phyloP scores from a whole-genome alignment of 1,284 basidiomycete species.

The Ustilago crameri region DNA sequence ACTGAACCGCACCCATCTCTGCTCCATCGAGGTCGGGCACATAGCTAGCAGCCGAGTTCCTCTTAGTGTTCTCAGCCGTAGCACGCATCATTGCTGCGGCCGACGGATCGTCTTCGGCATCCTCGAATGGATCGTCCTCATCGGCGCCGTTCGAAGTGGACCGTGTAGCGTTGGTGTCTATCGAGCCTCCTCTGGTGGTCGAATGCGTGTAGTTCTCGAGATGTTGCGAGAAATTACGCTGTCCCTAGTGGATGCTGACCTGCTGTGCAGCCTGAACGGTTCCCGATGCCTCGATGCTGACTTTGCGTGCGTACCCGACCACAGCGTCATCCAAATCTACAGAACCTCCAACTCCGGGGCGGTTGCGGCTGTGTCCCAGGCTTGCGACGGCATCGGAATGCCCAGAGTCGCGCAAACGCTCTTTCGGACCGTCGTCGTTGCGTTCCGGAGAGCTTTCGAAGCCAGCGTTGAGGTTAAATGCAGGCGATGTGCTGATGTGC shows the following conservation, averaged over 20 bases:
- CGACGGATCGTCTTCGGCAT: conserved; percentile 49
- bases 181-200: conserved; percentile 12
- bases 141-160: conserved; percentile 2
- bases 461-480: conserved; percentile 48
- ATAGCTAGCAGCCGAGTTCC: conserved; percentile 41
- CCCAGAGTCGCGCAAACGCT: conserved; percentile 9
- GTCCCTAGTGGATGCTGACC: conserved; percentile 40
- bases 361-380: conserved; percentile 10
- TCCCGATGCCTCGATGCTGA: conserved; percentile 35
- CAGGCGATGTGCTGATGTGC: conserved; percentile 58
- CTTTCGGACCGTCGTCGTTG: conserved; percentile 10
- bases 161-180: conserved; percentile 18
- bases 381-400: conserved; percentile 2
- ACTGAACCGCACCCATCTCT: conserved; percentile 31
- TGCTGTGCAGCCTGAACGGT: conserved; percentile 30
- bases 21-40: conserved; percentile 37
- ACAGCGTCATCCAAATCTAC: conserved; percentile 40
- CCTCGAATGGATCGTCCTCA: conserved; percentile 51
- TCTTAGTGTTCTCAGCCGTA: conserved; percentile 37
- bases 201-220: conserved; percentile 36
- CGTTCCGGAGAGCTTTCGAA: conserved; percentile 45
- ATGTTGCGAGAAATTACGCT: conserved; percentile 45
- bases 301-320: conserved; percentile 44
- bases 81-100: conserved; percentile 15
- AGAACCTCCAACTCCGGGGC: conserved; percentile 10